Evolutionary conservation across 371 early-diverging fungal species (phyloP), one percentile per base, ranked within the genome.

Genomic region (Zopfochytrium polystomum): DNA sequence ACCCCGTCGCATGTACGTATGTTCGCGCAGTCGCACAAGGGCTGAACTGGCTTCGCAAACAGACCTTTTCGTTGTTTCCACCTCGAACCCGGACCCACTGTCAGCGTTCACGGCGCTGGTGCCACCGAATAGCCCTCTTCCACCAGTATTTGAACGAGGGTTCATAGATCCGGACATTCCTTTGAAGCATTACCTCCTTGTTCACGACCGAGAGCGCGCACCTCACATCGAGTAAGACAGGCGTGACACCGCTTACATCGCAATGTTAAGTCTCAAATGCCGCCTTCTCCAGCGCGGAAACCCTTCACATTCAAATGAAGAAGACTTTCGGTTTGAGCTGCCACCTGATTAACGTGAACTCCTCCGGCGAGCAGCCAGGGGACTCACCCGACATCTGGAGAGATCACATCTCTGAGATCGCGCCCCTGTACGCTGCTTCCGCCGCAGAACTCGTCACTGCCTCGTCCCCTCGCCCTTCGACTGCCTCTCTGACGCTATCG

Each of bases 1-100:
- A 95, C 65, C 96, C 97, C 1, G 87, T 95, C 0, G 92, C 91
- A 6, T 85, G 90, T 75, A 76, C 42, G 70, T 56, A 2, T n/a
- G 35, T 52, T 25, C 30, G n/a, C 43, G 38, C 30, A 22, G n/a
- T 42, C 26, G 45, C 18, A n/a, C 18, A 25, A 42, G 29, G n/a
- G n/a, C 20, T 1, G 15, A 31, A 27, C 45, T n/a, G 22, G 9
- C 22, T 48, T 31, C 34, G 42, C 31, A 1, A 54, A 13, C 48
- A 80, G 82, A 79, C 45, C 62, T 95, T 46, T 76, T 90, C 48
- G 91, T 87, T 7, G 85, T 88, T 13, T 89, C 94, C 0, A 86
- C 92, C 0, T 63, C 82, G 0, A 83, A 89, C 43, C 77, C 85
- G 0, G 90, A 94, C 62, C 93, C 93, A 0, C 76, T 93, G 20